Evolutionary conservation across 176 grass and related monocot genomes (phyloP), one percentile per base, ranked within the genome.

Genomic region (Chloris gayana): DNA sequence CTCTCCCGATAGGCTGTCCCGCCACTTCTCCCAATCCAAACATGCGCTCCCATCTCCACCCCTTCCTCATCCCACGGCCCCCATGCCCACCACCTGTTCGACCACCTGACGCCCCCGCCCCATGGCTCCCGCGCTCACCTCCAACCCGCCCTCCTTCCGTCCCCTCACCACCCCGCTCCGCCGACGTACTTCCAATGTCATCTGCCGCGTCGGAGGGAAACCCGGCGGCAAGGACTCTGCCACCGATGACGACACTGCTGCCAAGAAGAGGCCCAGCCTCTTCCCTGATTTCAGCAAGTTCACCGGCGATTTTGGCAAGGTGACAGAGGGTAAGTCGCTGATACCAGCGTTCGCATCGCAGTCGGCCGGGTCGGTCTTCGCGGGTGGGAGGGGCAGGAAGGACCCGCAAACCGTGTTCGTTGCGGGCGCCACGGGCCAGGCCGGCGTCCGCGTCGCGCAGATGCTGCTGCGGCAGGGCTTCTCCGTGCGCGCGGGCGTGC

Each of bases 71-170:
- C 87, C 67, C 71, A 81, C 87, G 87, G 77, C 57, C 33, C 82
- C 74, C 46, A 76, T 82, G 88, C 85, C 63, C 63, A 78, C 82
- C 59, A 75, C 59, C 65, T 80, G 78, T 83, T 91, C 85, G 88
- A 77, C 82, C 64, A 17, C 70, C 42, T 80, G 83, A 85, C 54
- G 34, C 84, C 15, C 75, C 51, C 50, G 31, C 22, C 44, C 32
- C 53, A 98, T 98, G 92, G 88, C 95, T 65, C 95, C 95, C 27
- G 90, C 92, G 29, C 88, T 98, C 70, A 98, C 95, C 86, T 98
- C 90, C 78, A 89, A 76, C 29, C 51, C 86, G 6, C 86, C 86
- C 2, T 95, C 92, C 72, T 95, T 98, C 84, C 92, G 86, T 26
- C 83, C 78, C 14, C 51, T 81, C 75, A 71, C 88, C 26, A 82